Conservation (phyloP, 352 stramenopile genomes). For the Pythium utonaiense region DNA sequence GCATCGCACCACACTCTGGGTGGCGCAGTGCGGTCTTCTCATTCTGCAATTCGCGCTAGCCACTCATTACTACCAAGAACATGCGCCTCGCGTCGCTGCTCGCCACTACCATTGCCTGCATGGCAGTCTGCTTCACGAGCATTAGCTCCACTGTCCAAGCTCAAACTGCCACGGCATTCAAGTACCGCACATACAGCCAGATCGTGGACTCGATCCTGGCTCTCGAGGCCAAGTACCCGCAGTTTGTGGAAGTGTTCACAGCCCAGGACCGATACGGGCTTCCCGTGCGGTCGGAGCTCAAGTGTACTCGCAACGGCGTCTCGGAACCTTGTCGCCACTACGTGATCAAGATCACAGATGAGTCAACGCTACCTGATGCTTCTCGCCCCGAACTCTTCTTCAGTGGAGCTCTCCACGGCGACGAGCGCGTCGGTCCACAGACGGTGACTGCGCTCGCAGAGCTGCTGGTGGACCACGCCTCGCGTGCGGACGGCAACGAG, state of each 20-base stretch:
- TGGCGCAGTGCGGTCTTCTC: too few relatives aligned
- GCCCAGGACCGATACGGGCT: slow-evolving; percentile 78
- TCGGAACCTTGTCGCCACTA: slow-evolving; percentile 65
- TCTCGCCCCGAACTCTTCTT: slow-evolving; percentile 92
- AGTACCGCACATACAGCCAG: slow-evolving; percentile 65
- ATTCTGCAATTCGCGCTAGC: not conserved
- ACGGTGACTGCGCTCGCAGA: slow-evolving; percentile 69
- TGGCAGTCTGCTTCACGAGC: not conserved
- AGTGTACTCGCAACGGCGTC: slow-evolving; percentile 39
- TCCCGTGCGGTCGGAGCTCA: slow-evolving; percentile 41
- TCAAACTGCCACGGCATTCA: slow-evolving; percentile 14
- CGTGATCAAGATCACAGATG: slow-evolving; percentile 83
- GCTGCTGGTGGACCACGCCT: slow-evolving; percentile 58
- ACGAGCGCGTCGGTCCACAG: slow-evolving; percentile 91
- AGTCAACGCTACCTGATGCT: slow-evolving; percentile 50
- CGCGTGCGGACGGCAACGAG: slow-evolving; percentile 33
- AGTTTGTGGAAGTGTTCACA: slow-evolving; percentile 74
- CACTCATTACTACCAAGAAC: not conserved
- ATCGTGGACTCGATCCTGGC: slow-evolving; percentile 60
- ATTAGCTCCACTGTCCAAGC: not conserved
- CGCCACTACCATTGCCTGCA: not conserved
- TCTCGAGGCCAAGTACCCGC: slow-evolving; percentile 52
- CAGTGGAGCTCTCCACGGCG: slow-evolving; percentile 91
- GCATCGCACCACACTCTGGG: too few relatives aligned
- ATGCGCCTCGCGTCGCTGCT: not conserved